Evolutionary conservation across 2,329 filamentous ascomycete species (phyloP).

Genomic region (Trichoderma oligosporum): DNA sequence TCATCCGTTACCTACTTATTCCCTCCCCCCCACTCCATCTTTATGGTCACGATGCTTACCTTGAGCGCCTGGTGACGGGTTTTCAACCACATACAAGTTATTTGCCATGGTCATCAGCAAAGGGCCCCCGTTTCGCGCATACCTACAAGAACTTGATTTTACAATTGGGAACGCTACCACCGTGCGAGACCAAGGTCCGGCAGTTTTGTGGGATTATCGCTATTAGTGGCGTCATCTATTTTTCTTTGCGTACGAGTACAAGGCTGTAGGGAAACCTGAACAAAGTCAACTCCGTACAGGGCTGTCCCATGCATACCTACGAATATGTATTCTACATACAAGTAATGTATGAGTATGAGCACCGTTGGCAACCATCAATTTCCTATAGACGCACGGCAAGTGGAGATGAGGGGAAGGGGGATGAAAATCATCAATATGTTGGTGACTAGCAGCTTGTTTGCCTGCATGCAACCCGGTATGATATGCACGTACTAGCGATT

Average conservation of each 20-base stretch:
- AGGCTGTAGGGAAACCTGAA: slow-evolving; percentile 5
- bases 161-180: not conserved
- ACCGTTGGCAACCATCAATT: not conserved
- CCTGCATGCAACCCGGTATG: slow-evolving; percentile 12
- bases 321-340: not conserved
- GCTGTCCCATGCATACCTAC: not conserved
- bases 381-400: slow-evolving; percentile 13
- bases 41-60: not conserved
- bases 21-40: not conserved
- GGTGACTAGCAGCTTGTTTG: slow-evolving; percentile 15
- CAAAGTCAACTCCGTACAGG: too few species aligned
- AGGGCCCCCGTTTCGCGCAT: not conserved
- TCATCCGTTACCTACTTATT: not conserved
- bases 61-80: slow-evolving; percentile 1
- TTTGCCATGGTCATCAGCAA: not conserved
- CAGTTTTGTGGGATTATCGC: not conserved
- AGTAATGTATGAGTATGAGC: too few species aligned
- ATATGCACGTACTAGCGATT: slow-evolving; percentile 17
- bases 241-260: not conserved
- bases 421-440: slow-evolving; percentile 7
- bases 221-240: slow-evolving; percentile 7
- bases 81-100: not conserved
- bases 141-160: not conserved
- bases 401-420: slow-evolving; percentile 5
- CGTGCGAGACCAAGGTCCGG: not conserved